These are phyloP conservation scores for Citrus trifoliata DNA, from an alignment of 345 rosid genomes.

Conservation along the genomic window DNA sequence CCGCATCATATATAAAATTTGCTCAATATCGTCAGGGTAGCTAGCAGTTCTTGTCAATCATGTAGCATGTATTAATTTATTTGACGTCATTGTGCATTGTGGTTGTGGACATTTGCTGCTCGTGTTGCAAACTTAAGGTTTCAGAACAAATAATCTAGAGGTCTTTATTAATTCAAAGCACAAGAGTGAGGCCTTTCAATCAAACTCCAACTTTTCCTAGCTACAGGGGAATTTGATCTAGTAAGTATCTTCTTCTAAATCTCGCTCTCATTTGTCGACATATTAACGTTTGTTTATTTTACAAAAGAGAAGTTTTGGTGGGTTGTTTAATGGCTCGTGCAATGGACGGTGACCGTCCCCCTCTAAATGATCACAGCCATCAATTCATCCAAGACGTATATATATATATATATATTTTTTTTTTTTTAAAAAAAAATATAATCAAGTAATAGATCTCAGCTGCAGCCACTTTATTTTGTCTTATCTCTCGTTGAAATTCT, in stretches of 20 bases:
- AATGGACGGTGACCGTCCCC: not conserved
- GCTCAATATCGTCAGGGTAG: not conserved
- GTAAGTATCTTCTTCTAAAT: not conserved
- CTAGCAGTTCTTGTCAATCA: not conserved
- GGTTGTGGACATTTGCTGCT: not conserved
- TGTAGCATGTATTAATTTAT: not conserved
- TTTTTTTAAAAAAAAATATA: not conserved
- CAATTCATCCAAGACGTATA: not conserved
- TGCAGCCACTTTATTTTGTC: not conserved
- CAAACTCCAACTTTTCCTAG: too few relatives aligned
- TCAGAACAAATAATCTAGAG: not conserved
- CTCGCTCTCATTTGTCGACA: not conserved
- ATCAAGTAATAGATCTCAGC: not conserved
- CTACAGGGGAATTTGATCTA: not conserved
- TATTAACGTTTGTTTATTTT: too few relatives aligned
- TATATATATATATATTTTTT: too few relatives aligned
- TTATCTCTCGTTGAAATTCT: not conserved
- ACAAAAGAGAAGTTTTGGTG: not conserved
- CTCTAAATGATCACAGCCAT: not conserved
- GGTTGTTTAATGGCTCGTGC: not conserved
- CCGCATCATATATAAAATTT: not conserved
- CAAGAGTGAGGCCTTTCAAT: not conserved
- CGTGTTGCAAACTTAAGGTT: not conserved
- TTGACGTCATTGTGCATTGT: too few relatives aligned
- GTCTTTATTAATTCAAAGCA: not conserved